A percentile compares a stretch with the other conserved stretches of the same genome.
Evolutionary conservation across 768 basidiomycete species (phyloP).

Genomic region (Exidia glandulosa): DNA sequence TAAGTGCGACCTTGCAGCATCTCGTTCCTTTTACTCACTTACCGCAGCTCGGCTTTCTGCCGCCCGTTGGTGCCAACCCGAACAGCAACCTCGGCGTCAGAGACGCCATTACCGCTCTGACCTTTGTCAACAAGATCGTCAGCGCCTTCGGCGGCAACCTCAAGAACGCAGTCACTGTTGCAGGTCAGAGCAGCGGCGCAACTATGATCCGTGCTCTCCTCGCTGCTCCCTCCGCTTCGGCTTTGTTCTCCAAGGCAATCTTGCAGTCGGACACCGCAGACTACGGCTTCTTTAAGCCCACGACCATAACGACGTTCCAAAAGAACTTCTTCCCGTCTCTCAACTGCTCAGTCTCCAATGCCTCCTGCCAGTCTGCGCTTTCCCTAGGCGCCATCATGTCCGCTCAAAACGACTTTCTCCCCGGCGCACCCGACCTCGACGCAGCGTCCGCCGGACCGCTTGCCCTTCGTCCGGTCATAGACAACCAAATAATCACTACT

Average conservation of each 20-base stretch:
- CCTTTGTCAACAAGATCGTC: constrained; percentile 46
- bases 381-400: constrained; percentile 41
- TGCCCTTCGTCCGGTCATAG: constrained; percentile 57
- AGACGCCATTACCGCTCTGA: constrained; percentile 55
- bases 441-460: constrained; percentile 36
- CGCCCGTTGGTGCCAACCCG: constrained; percentile 39
- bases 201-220: constrained; percentile 68
- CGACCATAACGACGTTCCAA: constrained; percentile 45
- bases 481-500: constrained; percentile 57
- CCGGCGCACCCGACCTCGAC: constrained; percentile 34
- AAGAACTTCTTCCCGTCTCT: constrained; percentile 37
- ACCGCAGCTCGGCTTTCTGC: constrained; percentile 60
- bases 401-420: constrained; percentile 37
- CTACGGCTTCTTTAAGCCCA: constrained; percentile 53
- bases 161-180: constrained; percentile 46
- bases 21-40: constrained; percentile 5
- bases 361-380: constrained; percentile 39
- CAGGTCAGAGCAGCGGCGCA: constrained; percentile 77
- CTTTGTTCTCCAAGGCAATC: constrained; percentile 67
- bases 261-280: constrained; percentile 84
- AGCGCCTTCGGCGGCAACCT: constrained; percentile 57
- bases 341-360: constrained; percentile 34
- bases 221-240: constrained; percentile 55
- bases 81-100: constrained; percentile 60
- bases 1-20: constrained; percentile 26